Percentiles rank a stretch among this genome's conserved stretches.
phyloP scores from a whole-genome alignment of 1,284 basidiomycete genomes.

The Thelephora terrestris region DNA sequence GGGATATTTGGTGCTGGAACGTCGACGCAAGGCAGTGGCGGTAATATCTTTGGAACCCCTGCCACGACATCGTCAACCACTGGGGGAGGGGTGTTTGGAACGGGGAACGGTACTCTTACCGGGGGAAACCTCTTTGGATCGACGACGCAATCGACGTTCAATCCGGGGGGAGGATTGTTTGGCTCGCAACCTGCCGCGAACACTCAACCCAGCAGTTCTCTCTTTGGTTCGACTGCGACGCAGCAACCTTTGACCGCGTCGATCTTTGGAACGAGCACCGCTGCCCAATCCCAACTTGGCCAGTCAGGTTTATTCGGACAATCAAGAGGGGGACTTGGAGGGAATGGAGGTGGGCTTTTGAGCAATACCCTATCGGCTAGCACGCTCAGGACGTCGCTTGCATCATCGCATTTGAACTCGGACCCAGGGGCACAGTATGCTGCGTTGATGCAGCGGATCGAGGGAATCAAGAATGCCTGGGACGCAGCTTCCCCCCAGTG shows the following conservation, averaged over 20 bases:
- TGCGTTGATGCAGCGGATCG: slow-evolving; percentile 53
- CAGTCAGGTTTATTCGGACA: slow-evolving; percentile 25
- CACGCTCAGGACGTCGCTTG: slow-evolving; percentile 14
- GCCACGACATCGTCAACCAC: slow-evolving; percentile 8
- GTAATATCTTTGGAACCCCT: slow-evolving; percentile 11
- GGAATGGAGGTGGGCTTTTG: slow-evolving; percentile 17
- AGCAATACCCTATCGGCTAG: slow-evolving; percentile 20
- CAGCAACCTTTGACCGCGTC: slow-evolving; percentile 16
- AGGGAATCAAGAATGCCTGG: slow-evolving; percentile 64
- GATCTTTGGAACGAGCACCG: slow-evolving; percentile 18
- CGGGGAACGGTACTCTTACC: slow-evolving; percentile 4
- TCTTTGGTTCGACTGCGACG: slow-evolving; percentile 19
- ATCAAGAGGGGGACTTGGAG: slow-evolving; percentile 21
- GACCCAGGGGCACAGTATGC: slow-evolving; percentile 54
- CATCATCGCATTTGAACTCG: slow-evolving; percentile 34
- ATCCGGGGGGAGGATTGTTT: slow-evolving; percentile 15
- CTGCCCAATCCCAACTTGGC: slow-evolving; percentile 19
- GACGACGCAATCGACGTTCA: slow-evolving; percentile 9
- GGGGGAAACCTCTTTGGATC: slow-evolving; percentile 14
- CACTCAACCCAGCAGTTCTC: slow-evolving; percentile 10
- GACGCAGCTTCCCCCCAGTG: slow-evolving; percentile 60
- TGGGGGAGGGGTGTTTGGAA: slow-evolving; percentile 17
- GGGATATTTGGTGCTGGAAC: slow-evolving; percentile 5
- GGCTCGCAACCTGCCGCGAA: slow-evolving; percentile 10
- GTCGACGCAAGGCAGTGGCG: neutral